Base-by-base conservation (phyloP, 805 yeast species). In the Saccharomyces jurei region DNA sequence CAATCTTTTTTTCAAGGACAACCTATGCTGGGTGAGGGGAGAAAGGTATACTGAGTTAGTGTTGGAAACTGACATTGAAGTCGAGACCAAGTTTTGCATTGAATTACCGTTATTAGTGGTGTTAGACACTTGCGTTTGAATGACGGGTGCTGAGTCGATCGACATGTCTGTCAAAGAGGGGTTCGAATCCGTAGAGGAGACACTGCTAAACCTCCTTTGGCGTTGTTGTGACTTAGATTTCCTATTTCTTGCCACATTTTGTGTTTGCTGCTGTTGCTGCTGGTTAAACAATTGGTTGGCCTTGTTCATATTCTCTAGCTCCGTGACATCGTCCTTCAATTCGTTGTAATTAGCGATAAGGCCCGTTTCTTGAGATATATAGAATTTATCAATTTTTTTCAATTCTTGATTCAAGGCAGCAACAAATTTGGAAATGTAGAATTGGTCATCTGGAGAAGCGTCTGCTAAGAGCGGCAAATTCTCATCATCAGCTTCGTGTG, bases 361-460 rank as follows among this genome's bases (percentile, higher is more conserved):
- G 32, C 64, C 63, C 10, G 67, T 71, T 67, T 91, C 96, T 61
- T 86, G 90, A 30, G 75, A 71, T 46, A 71, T 71, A 70, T 83
- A 94, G 65, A 94, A 94, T 49, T 72, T 76, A 69, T 89, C 91
- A 50, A 94, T 82, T 67, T 89, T 89, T 51, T 66, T 69, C 59
- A 88, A 73, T 69, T 94, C 98, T 8, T 80, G 78, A 67, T 92
- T 89, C 56, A 94, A 74, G 1, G 94, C 92, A 21, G 81, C 77
- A 1, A 74, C 63, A 62, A 91, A 92, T n/a, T 81, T 81, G 21
- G 70, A 71, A 1, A 79, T 72, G 6, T 88, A 83, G 55, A 81
- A 36, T 21, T 36, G 82, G 2, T 70, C 66, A 4, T 58, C 64
- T 6, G 69, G 62, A 54, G 70, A 64, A 55, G 71, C 48, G 9